Percentiles rank a stretch among this genome's conserved stretches.
Conservation (phyloP, 106 monocot species). For the Acorus gramineus region DNA sequence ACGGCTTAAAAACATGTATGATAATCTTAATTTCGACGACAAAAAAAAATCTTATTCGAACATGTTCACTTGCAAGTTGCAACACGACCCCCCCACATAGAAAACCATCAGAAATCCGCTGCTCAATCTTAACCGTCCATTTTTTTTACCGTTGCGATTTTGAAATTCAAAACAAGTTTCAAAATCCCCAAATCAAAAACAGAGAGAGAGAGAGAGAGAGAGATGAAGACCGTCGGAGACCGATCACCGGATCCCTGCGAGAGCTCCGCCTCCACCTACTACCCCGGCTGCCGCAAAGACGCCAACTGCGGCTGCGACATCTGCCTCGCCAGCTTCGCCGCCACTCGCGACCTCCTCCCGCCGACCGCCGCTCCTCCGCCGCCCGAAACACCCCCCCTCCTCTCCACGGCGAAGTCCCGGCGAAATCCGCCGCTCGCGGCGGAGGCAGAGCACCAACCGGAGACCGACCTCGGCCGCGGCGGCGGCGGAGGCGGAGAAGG, state of each 20-base stretch:
- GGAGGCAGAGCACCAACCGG: neutral
- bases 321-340: conserved; percentile 80
- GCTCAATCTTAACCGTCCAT: too few relatives aligned
- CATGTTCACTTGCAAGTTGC: too few relatives aligned
- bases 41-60: too few relatives aligned
- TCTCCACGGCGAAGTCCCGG: conserved; percentile 40
- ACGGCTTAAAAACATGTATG: too few relatives aligned
- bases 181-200: neutral
- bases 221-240: neutral
- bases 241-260: neutral
- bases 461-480: neutral
- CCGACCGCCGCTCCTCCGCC: conserved; percentile 12
- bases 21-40: too few relatives aligned
- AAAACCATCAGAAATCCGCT: too few relatives aligned
- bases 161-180: too few relatives aligned
- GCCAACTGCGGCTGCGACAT: conserved; percentile 43
- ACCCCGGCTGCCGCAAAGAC: conserved; percentile 4
- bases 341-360: conserved; percentile 71
- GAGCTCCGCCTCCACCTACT: neutral
- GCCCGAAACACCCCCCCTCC: conserved; percentile 1
- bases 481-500: conserved; percentile 1
- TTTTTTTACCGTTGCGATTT: too few relatives aligned
- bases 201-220: neutral
- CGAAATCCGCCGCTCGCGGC: neutral
- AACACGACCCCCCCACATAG: too few relatives aligned